Evolutionary conservation across 495 filamentous ascomycete genomes (phyloP).

Genomic region (Aspergillus nanangensis): DNA sequence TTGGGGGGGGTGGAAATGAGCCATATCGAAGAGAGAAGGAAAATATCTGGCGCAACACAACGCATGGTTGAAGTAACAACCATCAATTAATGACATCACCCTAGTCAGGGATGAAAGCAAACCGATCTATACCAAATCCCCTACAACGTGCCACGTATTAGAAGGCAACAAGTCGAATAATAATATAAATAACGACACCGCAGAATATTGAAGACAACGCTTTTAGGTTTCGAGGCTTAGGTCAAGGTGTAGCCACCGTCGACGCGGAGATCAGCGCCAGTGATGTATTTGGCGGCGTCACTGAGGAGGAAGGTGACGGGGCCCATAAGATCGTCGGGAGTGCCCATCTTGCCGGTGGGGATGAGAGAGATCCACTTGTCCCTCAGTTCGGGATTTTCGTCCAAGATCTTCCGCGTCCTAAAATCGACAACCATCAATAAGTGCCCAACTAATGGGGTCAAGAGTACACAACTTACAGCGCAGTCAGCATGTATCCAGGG

Average conservation of each 20-base stretch:
- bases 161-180: no score
- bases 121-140: not conserved
- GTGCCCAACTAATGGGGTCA: no score
- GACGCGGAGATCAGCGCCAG: constrained; percentile 83
- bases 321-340: constrained; percentile 89
- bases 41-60: no score
- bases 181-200: no score
- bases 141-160: not conserved
- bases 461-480: constrained; percentile 48
- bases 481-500: constrained; percentile 92
- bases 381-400: constrained; percentile 85
- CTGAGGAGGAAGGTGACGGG: constrained; percentile 85
- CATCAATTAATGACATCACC: no score
- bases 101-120: no score
- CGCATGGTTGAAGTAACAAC: no score
- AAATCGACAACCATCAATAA: not conserved
- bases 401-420: constrained; percentile 89
- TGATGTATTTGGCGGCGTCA: constrained; percentile 82
- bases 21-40: no score
- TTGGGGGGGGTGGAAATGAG: constrained; percentile 3
- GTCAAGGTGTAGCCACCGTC: constrained; percentile 91
- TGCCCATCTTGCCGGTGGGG: constrained; percentile 87
- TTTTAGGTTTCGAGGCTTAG: constrained; percentile 32
- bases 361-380: constrained; percentile 87
- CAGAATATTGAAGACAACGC: not conserved